Base-by-base conservation (phyloP, 2,329 filamentous ascomycete genomes). In the Trichoderma gracile region DNA sequence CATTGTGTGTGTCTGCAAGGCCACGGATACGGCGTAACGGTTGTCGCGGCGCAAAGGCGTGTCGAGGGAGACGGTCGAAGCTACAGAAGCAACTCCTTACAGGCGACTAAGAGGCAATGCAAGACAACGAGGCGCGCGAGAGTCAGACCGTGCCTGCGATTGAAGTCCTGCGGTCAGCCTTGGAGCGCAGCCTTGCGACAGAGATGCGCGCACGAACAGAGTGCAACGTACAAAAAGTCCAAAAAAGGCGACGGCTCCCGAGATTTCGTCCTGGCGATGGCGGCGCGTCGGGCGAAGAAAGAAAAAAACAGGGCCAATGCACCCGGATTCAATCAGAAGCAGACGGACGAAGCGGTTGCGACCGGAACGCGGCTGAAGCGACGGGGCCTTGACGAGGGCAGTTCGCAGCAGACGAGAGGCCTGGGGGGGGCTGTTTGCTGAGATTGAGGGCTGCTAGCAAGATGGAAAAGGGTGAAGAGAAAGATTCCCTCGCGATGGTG, bases 1-100 rank as follows among this genome's bases (percentile, higher is more conserved):
- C 78, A 81, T 82, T 56, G 54, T 64, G 42, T 49, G 40, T 49
- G 63, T 52, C 42, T 46, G 49, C 25, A 46, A 61, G 50, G 40
- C 46, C 55, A 63, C 42, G 60, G 47, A 59, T 43, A 54, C 40
- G 52, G 38, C 55, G 40, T 27, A n/a, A n/a, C 40, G 30, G 40
- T 30, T 40, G 64, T 63, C 52, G 60, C 53, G 54, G 64, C 64
- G 64, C 58, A 65, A 65, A 65, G 53, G 58, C 64, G 58, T 63
- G 63, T 60, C 40, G 56, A 53, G 46, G n/a, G 40, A 54, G 55
- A n/a, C 46, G 25, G 55, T 40, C 33, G 58, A 57, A 14, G 10
- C 42, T 38, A 14, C 38, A 46, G 42, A 45, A 74, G 19, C 71
- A 67, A 67, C 69, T 67, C 65, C 67, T 67, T 68, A 65, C 56